Evolutionary conservation across 352 stramenopile genomes (phyloP), one percentile per base, ranked within the genome.

Genomic region (Plasmopara halstedii): DNA sequence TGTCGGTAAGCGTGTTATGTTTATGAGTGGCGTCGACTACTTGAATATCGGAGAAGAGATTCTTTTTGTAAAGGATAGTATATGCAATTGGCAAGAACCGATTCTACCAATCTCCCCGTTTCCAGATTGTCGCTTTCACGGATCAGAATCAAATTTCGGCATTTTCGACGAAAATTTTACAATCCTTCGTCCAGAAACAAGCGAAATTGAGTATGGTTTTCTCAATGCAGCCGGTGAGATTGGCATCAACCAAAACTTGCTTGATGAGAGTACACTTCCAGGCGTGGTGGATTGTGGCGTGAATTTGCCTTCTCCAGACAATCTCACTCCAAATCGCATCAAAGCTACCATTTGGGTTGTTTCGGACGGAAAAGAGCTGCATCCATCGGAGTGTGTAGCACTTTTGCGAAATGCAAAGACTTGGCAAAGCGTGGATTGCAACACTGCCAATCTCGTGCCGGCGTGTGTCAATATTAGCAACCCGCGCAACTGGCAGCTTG

Each of bases 131-230:
- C 58, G 54, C 10, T 67, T 64, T 25, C 58, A 72, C 20, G 81
- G 83, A 18, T 59, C 64, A 3, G 59, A 59, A 32, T 50, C 62
- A 1, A 46, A 70, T 32, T 64, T 68, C 4, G 54, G 71, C 2
- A 66, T 79, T 17, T 46, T 80, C 0, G 60, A 71, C 20, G 60
- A 67, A 13, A 58, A 63, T 18, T 63, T 67, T 20, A 85, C 68
- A 0, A 85, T 92, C 26, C 87, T 92, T 40, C 81, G 81, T 6
- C 81, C 81, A 8, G 62, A 89, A 64, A 90, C 77, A 18, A 92
- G 81, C 36, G 81, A 92, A 47, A 92, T 92, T 26, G 69, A 86
- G 49, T 90, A 90, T 19, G 81, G 62, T 0, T 86, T 90, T 44
- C 53, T 92, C 21, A 92, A 92, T 44, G 77, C 81, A 3, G 67